phyloP scores from a whole-genome alignment of 192 early-diverging fungal species.

The Podila verticillata region DNA sequence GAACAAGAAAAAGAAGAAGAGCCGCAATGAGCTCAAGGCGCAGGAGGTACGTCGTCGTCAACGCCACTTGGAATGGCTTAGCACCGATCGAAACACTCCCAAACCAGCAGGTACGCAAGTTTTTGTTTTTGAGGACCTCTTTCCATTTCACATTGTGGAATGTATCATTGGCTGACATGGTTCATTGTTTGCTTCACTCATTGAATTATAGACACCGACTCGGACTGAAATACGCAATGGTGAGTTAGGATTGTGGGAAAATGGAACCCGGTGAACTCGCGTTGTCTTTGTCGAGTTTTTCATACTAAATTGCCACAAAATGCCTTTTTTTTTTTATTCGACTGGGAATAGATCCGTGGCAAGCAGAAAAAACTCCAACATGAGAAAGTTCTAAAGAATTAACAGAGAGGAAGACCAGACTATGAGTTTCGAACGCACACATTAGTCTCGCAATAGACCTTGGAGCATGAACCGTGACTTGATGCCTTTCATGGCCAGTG shows the following conservation, averaged over 20 bases:
- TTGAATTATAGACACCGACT: neutral
- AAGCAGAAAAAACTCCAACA: too few relatives aligned
- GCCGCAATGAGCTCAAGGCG: conserved; percentile 61
- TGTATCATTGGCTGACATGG: neutral
- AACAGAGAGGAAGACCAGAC: too few relatives aligned
- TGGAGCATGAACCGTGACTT: too few relatives aligned
- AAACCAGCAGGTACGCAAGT: conserved; percentile 22
- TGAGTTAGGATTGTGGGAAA: neutral
- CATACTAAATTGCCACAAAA: too few relatives aligned
- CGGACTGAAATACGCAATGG: neutral
- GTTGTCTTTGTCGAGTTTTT: too few relatives aligned
- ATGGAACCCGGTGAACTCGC: too few relatives aligned
- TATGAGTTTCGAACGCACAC: too few relatives aligned
- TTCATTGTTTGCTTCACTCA: neutral
- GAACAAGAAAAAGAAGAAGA: conserved; percentile 67
- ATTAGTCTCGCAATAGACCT: too few relatives aligned
- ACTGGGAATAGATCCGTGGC: too few relatives aligned
- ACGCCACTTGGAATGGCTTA: conserved; percentile 62
- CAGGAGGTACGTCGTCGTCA: conserved; percentile 57
- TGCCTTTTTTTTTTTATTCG: too few relatives aligned
- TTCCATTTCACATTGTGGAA: neutral
- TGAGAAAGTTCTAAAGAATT: too few relatives aligned
- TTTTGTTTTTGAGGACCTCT: neutral
- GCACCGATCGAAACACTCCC: conserved; percentile 38
- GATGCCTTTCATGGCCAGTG: too few relatives aligned